Conservation (phyloP, 306 rosid species). For the Quercus suber region DNA sequence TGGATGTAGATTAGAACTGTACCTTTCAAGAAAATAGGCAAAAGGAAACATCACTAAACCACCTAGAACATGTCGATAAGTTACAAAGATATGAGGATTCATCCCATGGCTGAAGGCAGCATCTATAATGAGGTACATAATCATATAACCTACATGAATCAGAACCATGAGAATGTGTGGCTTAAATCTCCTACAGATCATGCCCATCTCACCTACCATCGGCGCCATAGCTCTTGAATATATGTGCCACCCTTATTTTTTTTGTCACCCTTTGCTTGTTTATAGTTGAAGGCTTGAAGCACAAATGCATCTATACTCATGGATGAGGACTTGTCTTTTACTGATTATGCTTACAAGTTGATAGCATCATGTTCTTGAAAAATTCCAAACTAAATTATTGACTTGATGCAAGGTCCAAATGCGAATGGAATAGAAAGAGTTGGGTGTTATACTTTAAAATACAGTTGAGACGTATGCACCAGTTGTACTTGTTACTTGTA, state of each 20-base stretch:
- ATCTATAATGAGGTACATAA: constrained; percentile 38
- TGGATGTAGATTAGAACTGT: neutral
- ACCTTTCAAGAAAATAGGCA: constrained; percentile 54
- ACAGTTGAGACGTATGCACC: neutral
- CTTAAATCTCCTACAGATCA: constrained; percentile 30
- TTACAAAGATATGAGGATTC: constrained; percentile 47
- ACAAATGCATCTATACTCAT: neutral
- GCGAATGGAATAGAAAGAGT: neutral
- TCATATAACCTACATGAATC: constrained; percentile 16
- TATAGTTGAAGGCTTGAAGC: constrained; percentile 4
- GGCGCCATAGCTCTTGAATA: constrained; percentile 27
- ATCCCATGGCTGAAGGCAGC: constrained; percentile 40
- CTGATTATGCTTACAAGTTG: neutral
- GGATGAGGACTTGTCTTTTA: neutral
- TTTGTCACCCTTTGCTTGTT: neutral
- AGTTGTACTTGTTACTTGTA: neutral
- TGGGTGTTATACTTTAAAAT: neutral
- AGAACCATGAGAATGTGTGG: constrained; percentile 37
- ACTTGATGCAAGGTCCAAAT: neutral
- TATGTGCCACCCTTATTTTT: neutral
- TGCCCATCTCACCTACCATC: constrained; percentile 6
- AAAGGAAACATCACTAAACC: constrained; percentile 38
- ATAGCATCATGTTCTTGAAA: constrained; percentile 12
- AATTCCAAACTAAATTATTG: neutral
- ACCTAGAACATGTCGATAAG: constrained; percentile 37